Evolutionary conservation across 805 yeast species (phyloP), one percentile per base, ranked within the genome.

Genomic region (Spathaspora arborariae): DNA sequence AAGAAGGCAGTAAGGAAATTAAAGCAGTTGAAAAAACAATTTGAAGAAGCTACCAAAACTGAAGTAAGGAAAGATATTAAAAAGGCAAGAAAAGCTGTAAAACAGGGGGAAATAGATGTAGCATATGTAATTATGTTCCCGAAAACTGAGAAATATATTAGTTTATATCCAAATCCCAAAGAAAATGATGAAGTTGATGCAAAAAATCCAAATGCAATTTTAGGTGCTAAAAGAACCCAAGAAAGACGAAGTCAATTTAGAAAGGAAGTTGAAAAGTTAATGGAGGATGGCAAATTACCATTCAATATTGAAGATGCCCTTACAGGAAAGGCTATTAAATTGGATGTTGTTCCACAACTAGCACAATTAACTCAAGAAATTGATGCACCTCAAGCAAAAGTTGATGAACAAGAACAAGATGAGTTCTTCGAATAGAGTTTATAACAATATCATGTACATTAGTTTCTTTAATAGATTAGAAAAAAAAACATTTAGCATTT

Each of bases 81-180:
- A 56, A 75, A 67, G 55, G 68, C 75, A 10, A 74, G 78, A 54
- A 79, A 77, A 51, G 71, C 70, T 36, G 58, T 87, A 35, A 64
- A 63, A 44, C 82, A 84, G 52, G 68, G 80, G 46, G 84, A 83
- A 56, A 66, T 82, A 7, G 96, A 90, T 56, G 66, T 85, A 21
- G 86, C 86, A 26, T 91, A 91, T 61, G 81, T 84, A 10, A 75
- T 82, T 15, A 76, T 84, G 59, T 91, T 81, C 70, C 97, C 98
- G 27, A 81, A 78, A 57, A 78, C 82, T 43, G 82, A 80, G 56
- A 90, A 88, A 65, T 91, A 91, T 63, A 78, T 88, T 30, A 79
- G 97, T 0, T 65, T 91, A 49, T 91, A 81, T 63, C 90, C 94
- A 16, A 64, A 64, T 27, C 60, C 60, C 2, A 56, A 60, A 18